These are phyloP conservation scores for Thelonectria olida DNA, from an alignment of 2,329 filamentous ascomycete species.

Conservation along the genomic window DNA sequence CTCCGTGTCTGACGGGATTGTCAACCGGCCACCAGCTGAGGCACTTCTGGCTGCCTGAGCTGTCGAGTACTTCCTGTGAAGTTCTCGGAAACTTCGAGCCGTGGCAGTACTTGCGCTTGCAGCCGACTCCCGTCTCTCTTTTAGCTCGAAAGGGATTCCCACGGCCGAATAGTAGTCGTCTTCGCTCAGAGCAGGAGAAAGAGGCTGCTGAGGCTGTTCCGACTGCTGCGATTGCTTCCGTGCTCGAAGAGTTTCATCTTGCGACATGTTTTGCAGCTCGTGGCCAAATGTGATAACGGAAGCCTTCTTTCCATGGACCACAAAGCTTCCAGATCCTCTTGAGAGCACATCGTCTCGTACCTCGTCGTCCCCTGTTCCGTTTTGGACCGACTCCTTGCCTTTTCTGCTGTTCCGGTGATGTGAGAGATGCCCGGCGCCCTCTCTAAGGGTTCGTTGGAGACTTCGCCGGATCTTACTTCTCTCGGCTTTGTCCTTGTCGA, in stretches of 20 bases:
- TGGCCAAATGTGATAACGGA: conserved; percentile 95
- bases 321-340: conserved; percentile 87
- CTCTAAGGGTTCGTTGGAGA: conserved; percentile 87
- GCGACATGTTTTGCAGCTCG: conserved; percentile 83
- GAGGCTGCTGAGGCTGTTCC: conserved; percentile 43
- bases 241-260: conserved; percentile 76
- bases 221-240: conserved; percentile 62
- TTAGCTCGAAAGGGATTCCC: conserved; percentile 53
- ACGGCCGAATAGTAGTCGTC: conserved; percentile 65
- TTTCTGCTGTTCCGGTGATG: conserved; percentile 79
- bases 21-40: conserved; percentile 52
- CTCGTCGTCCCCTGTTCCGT: conserved; percentile 48
- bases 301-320: conserved; percentile 96
- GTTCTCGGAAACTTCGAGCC: conserved; percentile 70
- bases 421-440: conserved; percentile 73
- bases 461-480: conserved; percentile 81
- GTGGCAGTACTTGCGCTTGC: conserved; percentile 75
- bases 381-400: conserved; percentile 66
- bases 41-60: conserved; percentile 57
- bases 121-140: conserved; percentile 66
- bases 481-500: conserved; percentile 62
- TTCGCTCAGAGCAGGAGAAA: conserved; percentile 49
- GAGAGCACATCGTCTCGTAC: conserved; percentile 74
- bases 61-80: conserved; percentile 68
- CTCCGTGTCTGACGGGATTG: conserved; percentile 65